These are phyloP conservation scores for Ceratocystis cacaofunesta DNA, from an alignment of 2,329 filamentous ascomycete species.

Conservation along the genomic window DNA sequence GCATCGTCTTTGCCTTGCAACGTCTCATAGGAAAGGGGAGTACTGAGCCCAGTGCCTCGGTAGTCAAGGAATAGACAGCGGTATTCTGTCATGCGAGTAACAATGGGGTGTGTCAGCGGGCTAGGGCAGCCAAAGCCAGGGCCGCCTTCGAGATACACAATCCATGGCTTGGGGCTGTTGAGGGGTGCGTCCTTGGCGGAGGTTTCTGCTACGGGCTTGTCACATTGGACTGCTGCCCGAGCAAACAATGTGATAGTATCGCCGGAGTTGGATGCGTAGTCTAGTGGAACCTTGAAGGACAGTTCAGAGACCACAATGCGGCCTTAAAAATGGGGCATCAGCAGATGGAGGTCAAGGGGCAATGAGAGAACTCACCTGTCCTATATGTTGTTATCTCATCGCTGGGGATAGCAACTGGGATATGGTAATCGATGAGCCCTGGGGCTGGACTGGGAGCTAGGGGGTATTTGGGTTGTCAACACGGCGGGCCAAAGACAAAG, in stretches of 20 bases:
- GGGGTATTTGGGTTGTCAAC: too few species aligned
- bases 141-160: conserved; percentile 71
- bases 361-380: conserved; percentile 1
- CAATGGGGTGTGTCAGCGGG: conserved; percentile 59
- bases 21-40: conserved; percentile 59
- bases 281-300: conserved; percentile 73
- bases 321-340: conserved; percentile 32
- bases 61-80: conserved; percentile 81
- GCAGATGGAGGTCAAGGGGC: not conserved
- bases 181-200: conserved; percentile 26
- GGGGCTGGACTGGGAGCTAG: conserved; percentile 3
- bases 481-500: too few species aligned
- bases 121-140: conserved; percentile 64
- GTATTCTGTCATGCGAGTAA: conserved; percentile 64
- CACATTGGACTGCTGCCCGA: conserved; percentile 53
- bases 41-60: conserved; percentile 74
- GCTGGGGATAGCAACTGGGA: conserved; percentile 9
- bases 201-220: conserved; percentile 41
- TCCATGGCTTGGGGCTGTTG: conserved; percentile 36
- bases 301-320: conserved; percentile 64
- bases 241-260: conserved; percentile 62
- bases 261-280: conserved; percentile 45
- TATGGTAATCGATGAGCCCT: not conserved
- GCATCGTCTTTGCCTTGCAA: conserved; percentile 42
- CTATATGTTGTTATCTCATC: conserved; percentile 12